Evolutionary conservation across 495 filamentous ascomycete species (phyloP).

Genomic region (Xylaria curta): DNA sequence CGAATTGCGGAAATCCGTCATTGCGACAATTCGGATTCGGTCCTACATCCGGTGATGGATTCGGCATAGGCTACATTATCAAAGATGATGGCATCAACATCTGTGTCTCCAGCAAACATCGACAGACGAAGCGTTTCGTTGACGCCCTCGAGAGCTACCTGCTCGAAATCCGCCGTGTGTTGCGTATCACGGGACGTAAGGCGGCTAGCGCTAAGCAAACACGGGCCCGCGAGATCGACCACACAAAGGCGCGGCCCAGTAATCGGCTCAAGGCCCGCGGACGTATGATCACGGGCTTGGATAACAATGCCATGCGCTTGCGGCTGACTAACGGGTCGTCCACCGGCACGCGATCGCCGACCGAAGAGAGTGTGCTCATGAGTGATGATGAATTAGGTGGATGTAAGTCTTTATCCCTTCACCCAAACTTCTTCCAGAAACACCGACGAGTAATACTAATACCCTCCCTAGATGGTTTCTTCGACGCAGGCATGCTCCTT

Average conservation of each 20-base stretch:
- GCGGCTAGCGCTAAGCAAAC: conserved; percentile 39
- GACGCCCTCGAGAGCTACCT: conserved; percentile 90
- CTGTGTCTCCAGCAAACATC: conserved; percentile 88
- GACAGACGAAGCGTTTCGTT: conserved; percentile 89
- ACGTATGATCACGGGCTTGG: conserved; percentile 57
- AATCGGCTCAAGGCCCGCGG: conserved; percentile 61
- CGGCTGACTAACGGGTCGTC: conserved; percentile 48
- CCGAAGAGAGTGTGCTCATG: conserved; percentile 66
- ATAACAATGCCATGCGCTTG: conserved; percentile 44
- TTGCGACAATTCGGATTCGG: conserved; percentile 97
- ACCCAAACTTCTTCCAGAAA: no score
- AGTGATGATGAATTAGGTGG: conserved; percentile 90
- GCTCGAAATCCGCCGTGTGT: conserved; percentile 83
- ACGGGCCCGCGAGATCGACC: conserved; percentile 53
- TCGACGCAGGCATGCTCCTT: conserved; percentile 91
- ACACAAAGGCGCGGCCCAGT: conserved; percentile 33
- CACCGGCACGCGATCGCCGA: conserved; percentile 53
- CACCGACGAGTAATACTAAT: conserved; percentile 5
- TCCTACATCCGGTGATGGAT: conserved; percentile 91
- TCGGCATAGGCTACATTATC: conserved; percentile 99
- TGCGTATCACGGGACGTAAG: conserved; percentile 69
- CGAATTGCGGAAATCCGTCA: conserved; percentile 99
- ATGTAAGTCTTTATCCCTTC: conserved; percentile 66
- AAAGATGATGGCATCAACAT: conserved; percentile 94
- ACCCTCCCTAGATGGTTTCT: conserved; percentile 80